Conservation (phyloP, 305 asterid genomes). For the Lippia alba region DNA sequence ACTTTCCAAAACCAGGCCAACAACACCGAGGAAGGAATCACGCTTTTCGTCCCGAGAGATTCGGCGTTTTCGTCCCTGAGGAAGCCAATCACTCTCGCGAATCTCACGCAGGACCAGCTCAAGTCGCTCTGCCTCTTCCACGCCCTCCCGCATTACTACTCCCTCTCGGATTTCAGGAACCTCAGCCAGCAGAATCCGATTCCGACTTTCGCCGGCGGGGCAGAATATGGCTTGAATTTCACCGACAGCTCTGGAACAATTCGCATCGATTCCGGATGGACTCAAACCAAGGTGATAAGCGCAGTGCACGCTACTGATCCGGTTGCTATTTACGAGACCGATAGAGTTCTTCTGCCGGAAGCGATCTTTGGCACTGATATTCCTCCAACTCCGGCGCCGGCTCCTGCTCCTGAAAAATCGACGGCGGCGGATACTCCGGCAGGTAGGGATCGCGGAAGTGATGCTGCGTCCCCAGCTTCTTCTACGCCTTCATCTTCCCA, state of each 20-base stretch:
- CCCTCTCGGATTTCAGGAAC: constrained; percentile 69
- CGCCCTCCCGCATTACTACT: constrained; percentile 75
- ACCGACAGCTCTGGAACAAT: constrained; percentile 67
- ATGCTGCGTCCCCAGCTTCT: constrained; percentile 34
- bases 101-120: constrained; percentile 71
- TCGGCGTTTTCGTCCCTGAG: constrained; percentile 57
- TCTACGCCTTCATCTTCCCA: constrained; percentile 49
- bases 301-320: constrained; percentile 77
- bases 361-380: constrained; percentile 82
- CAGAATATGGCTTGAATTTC: constrained; percentile 49
- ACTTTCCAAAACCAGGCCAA: constrained; percentile 82
- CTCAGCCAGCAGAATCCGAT: constrained; percentile 72
- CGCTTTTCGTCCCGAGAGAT: constrained; percentile 80
- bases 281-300: constrained; percentile 66
- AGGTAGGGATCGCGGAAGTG: constrained; percentile 33
- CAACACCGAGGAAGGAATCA: constrained; percentile 72
- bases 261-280: constrained; percentile 73
- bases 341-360: constrained; percentile 68
- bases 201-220: constrained; percentile 65
- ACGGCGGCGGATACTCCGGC: constrained; percentile 59
- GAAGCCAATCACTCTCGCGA: constrained; percentile 54
- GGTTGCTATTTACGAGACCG: constrained; percentile 73
- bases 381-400: constrained; percentile 82
- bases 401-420: constrained; percentile 67
- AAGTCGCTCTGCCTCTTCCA: constrained; percentile 72